Evolutionary conservation across 176 grass and related monocot genomes (phyloP).

Genomic region (Cocos nucifera): DNA sequence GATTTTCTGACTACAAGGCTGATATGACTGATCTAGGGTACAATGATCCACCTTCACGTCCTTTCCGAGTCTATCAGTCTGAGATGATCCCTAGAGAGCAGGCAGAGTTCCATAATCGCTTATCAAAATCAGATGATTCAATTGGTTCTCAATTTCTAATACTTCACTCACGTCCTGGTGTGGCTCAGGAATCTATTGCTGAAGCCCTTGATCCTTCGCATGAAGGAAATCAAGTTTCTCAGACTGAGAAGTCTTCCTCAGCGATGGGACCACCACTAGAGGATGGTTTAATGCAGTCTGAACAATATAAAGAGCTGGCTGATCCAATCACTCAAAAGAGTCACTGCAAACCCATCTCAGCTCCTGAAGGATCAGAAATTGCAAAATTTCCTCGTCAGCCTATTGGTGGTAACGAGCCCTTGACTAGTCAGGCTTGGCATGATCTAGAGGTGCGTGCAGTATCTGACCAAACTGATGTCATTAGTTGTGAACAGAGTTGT

Average conservation of each 20-base stretch:
- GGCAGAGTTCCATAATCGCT: conserved; percentile 39
- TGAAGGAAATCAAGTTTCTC: conserved; percentile 19
- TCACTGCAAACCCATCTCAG: conserved; percentile 15
- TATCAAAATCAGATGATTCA: conserved; percentile 87
- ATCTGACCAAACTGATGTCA: conserved; percentile 15
- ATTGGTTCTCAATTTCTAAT: conserved; percentile 71
- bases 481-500: not conserved
- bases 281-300: conserved; percentile 44
- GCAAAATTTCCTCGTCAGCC: conserved; percentile 16
- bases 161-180: conserved; percentile 41
- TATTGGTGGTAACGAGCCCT: conserved; percentile 1
- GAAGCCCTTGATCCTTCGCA: conserved; percentile 34
- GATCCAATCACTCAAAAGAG: conserved; percentile 18
- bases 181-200: conserved; percentile 49
- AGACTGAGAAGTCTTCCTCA: conserved; percentile 39
- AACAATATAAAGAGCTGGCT: conserved; percentile 34
- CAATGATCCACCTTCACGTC: conserved; percentile 34
- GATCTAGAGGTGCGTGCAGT: not conserved
- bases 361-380: conserved; percentile 26
- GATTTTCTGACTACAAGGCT: conserved; percentile 57
- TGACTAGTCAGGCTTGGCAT: not conserved
- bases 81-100: conserved; percentile 75
- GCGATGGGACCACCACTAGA: conserved; percentile 18
- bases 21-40: conserved; percentile 41
- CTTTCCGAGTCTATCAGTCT: conserved; percentile 67